Evolutionary conservation across 2,329 filamentous ascomycete genomes (phyloP).

Genomic region (Neoscytalidium dimidiatum): DNA sequence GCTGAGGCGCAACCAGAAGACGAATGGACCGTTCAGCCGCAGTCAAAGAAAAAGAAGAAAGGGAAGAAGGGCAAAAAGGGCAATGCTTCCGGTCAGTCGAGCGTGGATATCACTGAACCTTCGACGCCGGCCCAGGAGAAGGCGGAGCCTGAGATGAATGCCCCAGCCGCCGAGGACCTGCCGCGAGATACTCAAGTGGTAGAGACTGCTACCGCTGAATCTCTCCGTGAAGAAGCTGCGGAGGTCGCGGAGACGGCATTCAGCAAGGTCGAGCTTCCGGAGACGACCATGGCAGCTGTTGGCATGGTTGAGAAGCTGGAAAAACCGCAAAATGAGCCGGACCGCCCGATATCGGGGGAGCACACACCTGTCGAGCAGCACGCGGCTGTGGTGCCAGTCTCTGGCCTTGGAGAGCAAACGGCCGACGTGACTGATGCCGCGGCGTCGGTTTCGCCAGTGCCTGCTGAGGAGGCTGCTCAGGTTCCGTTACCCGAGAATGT

Average conservation of each 20-base stretch:
- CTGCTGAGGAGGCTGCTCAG: background rate
- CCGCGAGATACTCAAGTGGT: background rate
- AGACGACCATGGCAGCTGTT: background rate
- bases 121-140: background rate
- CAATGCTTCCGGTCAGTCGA: background rate
- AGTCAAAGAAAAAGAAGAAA: conserved; percentile 15
- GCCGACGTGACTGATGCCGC: background rate
- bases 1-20: background rate
- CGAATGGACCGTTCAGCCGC: background rate
- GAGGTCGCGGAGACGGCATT: conserved; percentile 1
- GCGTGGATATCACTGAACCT: background rate
- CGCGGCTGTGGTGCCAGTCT: background rate
- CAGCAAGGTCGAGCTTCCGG: background rate
- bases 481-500: background rate
- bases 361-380: background rate
- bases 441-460: background rate
- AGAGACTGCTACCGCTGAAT: background rate
- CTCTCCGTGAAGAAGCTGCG: background rate
- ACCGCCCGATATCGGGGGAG: too few relatives aligned
- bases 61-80: conserved; percentile 8
- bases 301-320: background rate
- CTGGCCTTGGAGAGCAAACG: background rate
- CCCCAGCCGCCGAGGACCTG: too few relatives aligned
- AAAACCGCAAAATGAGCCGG: background rate
- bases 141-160: background rate